Conservation (phyloP, 257 asterid species). For the Salvia splendens region DNA sequence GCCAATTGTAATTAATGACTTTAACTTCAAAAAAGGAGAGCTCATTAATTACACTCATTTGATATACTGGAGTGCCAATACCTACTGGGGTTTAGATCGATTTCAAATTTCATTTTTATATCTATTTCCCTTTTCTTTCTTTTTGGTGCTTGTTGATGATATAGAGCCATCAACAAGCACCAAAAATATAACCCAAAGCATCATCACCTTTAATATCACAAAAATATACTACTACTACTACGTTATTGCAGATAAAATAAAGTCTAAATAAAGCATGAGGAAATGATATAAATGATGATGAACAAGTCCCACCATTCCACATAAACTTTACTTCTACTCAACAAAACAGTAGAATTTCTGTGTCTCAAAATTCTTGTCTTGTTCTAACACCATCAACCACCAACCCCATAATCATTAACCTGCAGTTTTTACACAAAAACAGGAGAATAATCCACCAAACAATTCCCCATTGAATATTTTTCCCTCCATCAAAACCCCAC, state of each 20-base stretch:
- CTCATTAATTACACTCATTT: too few relatives aligned
- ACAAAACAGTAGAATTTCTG: conserved; percentile 4
- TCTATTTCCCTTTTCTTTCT: background rate
- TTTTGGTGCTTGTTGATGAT: background rate
- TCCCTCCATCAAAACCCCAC: conserved; percentile 29
- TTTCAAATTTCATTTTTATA: too few relatives aligned
- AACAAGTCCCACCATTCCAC: conserved; percentile 59
- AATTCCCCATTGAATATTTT: conserved; percentile 26
- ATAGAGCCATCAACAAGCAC: background rate
- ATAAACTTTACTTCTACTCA: conserved; percentile 59
- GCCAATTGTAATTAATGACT: too few relatives aligned
- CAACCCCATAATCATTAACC: conserved; percentile 28
- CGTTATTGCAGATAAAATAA: conserved; percentile 16
- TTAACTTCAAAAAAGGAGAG: too few relatives aligned
- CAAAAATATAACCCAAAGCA: background rate
- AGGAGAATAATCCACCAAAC: conserved; percentile 44
- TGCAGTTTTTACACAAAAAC: conserved; percentile 13
- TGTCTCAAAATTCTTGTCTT: background rate
- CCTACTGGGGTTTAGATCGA: too few relatives aligned
- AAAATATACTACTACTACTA: conserved; percentile 14
- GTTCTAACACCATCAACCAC: conserved; percentile 25
- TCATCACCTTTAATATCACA: conserved; percentile 12
- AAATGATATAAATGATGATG: conserved; percentile 42
- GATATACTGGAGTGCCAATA: too few relatives aligned
- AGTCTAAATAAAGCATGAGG: conserved; percentile 36